phyloP scores from a whole-genome alignment of 805 yeast genomes.

The Metschnikowia arizonensis region DNA sequence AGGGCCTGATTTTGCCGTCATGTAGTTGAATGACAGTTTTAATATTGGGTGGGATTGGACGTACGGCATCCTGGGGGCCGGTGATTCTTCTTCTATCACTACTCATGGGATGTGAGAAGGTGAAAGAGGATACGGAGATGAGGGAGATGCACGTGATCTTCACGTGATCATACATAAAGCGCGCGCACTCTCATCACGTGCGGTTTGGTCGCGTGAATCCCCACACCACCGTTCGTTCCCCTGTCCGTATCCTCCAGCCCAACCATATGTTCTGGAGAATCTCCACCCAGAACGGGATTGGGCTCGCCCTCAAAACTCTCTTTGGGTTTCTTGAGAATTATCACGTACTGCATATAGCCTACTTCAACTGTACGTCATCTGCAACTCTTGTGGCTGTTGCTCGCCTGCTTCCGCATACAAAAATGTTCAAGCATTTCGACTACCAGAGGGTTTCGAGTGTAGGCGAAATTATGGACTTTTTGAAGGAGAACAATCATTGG shows the following conservation, averaged over 20 bases:
- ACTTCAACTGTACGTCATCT: slow-evolving; percentile 16
- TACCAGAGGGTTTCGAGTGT: slow-evolving; percentile 16
- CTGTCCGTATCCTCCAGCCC: no score
- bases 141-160: neutral
- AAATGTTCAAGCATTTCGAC: slow-evolving; percentile 8
- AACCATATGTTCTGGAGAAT: slow-evolving; percentile 10
- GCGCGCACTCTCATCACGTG: no score
- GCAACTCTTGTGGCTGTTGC: slow-evolving; percentile 14
- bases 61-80: slow-evolving; percentile 68
- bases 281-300: slow-evolving; percentile 1
- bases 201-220: no score
- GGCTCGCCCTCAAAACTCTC: slow-evolving; percentile 8
- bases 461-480: slow-evolving; percentile 7
- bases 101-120: slow-evolving; percentile 26
- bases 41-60: slow-evolving; percentile 22
- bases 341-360: slow-evolving; percentile 6
- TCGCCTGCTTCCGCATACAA: slow-evolving; percentile 1
- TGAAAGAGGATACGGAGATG: neutral
- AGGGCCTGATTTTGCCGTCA: slow-evolving; percentile 17
- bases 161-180: neutral
- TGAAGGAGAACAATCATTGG: slow-evolving; percentile 7
- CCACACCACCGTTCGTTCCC: no score
- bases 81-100: slow-evolving; percentile 80
- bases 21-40: neutral
- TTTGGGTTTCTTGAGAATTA: slow-evolving; percentile 7